Evolutionary conservation across 2,329 filamentous ascomycete species (phyloP), one percentile per base, ranked within the genome.

Genomic region (Fusarium gaditjirri): DNA sequence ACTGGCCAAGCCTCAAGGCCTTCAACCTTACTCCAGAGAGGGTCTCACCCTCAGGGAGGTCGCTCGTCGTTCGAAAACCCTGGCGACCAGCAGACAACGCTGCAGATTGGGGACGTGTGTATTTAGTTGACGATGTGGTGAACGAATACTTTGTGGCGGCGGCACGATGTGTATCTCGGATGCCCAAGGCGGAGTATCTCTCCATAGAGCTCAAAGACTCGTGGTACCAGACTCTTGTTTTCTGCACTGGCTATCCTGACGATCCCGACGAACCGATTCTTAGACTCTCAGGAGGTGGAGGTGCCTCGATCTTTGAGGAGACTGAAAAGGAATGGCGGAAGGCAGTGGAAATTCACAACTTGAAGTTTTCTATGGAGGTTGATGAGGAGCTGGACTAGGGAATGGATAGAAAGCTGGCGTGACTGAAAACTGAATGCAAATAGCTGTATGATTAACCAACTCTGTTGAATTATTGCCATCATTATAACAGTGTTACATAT

Each of bases 1-100:
- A 50, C 4, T 68, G 63, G 65, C 65, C 55, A 11, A 67, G 25
- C 6, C 63, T 67, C 21, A 54, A 68, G 17, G 9, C 25, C 12
- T 55, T 68, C 8, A 8, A 21, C 4, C 4, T 68, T 7, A 23
- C 3, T 2, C 27, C 33, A 12, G 14, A 25, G 12, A 14, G 41
- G 5, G 3, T 14, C 8, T 49, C 21, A 8, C 47, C 47, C 1
- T 16, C 31, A 7, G 42, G 36, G 5, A 43, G 61, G n/a, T 27
- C 29, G 7, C 31, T 36, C 9, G 12, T 31, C 0, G 10, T 17
- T 6, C 14, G 14, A 6, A n/a, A 25, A 11, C 8, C 8, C 7
- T 8, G 13, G n/a, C 2, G n/a, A 33, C 31, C 38, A 12, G 27
- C 52, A 25, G 21, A 42, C 44, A 33, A 3, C 8, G 43, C 43